Base-by-base conservation (phyloP, 768 basidiomycete genomes). In the Hygrocybe coccinea region DNA sequence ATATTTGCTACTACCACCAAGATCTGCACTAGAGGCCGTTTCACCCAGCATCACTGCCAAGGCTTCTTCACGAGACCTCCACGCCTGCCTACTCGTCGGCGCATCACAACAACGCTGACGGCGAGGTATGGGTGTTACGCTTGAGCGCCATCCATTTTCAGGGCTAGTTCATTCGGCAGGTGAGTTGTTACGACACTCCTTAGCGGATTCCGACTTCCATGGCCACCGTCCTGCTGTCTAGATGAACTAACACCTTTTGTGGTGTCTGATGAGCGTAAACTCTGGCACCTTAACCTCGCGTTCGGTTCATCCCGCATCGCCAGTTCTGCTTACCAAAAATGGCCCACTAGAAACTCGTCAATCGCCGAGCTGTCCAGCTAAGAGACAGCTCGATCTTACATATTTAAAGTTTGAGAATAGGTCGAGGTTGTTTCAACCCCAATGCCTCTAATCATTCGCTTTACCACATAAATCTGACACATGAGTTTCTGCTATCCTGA, bases 401-500 rank as follows among this genome's bases (percentile, higher is more conserved):
- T 85, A 84, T 86, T 86, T 85, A 85, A 86, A 85, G 84, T 78
- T 82, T 79, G 82, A 83, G 81, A 77, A 79, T 82, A 79, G 85
- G 85, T 87, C 84, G 84, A 88, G 85, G 84, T 83, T 81, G 84
- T 86, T 86, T 83, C 84, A 80, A 82, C 86, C 86, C 83, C 85
- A 85, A 87, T 84, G 83, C 85, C 85, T 85, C 86, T 87, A 89
- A 87, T 87, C 87, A 88, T 88, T 88, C 84, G 85, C 83, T 85
- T 84, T 88, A 84, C 79, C 78, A 77, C 75, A 79, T 80, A 81
- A 79, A 77, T 76, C 76, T 79, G 76, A 74, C n/a, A n/a, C n/a
- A 60, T 76, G 75, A 76, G 76, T 74, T 72, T 75, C 76, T 75
- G 75, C 74, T 76, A 76, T 76, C 75, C 75, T 76, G 75, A 76